Percentiles rank a stretch among this genome's conserved stretches.
Evolutionary conservation across 345 rosid species (phyloP).

Genomic region (Diplotaxis tenuifolia): DNA sequence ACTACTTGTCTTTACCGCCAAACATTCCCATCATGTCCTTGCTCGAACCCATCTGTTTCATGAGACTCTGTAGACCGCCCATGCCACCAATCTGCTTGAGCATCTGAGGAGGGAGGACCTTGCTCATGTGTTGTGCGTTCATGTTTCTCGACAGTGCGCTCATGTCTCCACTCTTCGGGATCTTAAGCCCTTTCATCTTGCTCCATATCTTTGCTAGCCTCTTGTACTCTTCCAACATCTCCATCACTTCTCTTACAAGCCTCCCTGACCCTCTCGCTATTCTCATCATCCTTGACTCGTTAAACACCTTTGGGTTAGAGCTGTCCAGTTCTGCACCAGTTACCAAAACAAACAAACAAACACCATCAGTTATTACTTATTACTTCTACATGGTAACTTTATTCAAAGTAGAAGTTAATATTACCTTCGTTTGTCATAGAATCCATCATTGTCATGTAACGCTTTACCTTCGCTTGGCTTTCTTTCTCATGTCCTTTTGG

Average conservation of each 20-base stretch:
- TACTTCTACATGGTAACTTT: not conserved
- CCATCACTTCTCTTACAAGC: slow-evolving; percentile 71
- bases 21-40: slow-evolving; percentile 97
- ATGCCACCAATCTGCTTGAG: slow-evolving; percentile 89
- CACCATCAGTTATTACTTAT: not conserved
- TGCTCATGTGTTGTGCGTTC: slow-evolving; percentile 91
- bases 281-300: slow-evolving; percentile 70
- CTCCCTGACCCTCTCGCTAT: slow-evolving; percentile 86
- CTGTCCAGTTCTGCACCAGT: slow-evolving; percentile 68
- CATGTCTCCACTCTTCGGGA: slow-evolving; percentile 85
- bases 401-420: not conserved
- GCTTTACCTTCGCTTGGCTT: slow-evolving; percentile 87
- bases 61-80: slow-evolving; percentile 84
- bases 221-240: slow-evolving; percentile 92
- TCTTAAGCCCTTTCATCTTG: slow-evolving; percentile 86
- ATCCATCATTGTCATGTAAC: slow-evolving; percentile 97
- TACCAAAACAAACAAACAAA: not conserved
- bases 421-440: slow-evolving; percentile 80
- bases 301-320: slow-evolving; percentile 76
- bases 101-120: slow-evolving; percentile 79
- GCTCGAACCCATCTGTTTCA: slow-evolving; percentile 86
- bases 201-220: slow-evolving; percentile 83
- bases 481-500: slow-evolving; percentile 93
- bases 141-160: slow-evolving; percentile 76
- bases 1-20: slow-evolving; percentile 53